Base-by-base conservation (phyloP, 2,329 filamentous ascomycete species). In the Aureobasidium subglaciale region DNA sequence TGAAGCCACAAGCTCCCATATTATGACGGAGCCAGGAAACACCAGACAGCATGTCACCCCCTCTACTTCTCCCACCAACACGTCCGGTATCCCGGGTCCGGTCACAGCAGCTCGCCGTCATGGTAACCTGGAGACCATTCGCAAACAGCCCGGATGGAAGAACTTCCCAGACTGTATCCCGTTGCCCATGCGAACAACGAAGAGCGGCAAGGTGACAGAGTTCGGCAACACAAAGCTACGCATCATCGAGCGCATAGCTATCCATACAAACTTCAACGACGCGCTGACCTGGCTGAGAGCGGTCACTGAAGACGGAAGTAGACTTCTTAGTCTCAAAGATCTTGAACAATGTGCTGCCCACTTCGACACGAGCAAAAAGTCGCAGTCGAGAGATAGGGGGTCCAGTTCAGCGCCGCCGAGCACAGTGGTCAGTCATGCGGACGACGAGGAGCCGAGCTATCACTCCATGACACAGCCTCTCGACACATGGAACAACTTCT, bases 181-280 rank as follows among this genome's bases (percentile, higher is more conserved):
- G 2, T 8, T 35, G 7, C 8, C 38, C 6, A 54, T 54, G 50
- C 50, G 50, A 11, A 54, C 50, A 7, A 54, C 50, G 13, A 54
- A 54, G 16, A 43, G 50, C 37, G 50, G 50, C 30, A 54, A 43
- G 27, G 40, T 54, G 29, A 54, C 50, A 1, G 50, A 54, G 15
- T 54, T 54, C n/a, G 50, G 50, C 22, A 54, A 54, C 29, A 54
- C 37, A 2, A 54, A 54, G n/a, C n/a, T 54, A 13, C 50, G 50
- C 38, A 42, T 54, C 27, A 54, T 54, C 29, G 50, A 54, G n/a
- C 50, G 50, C 15, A 35, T 54, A 20, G 50, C 50, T 1, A 20
- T 54, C 2, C 24, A 41, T 27, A 40, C 50, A 22, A 20, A 54
- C 1, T 54, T 54, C 5, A 6, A 1, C 5, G 13, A 8, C 1